Percentiles rank a stretch among this genome's conserved stretches.
Conservation (phyloP, 1,284 basidiomycete genomes). For the Ceratorhiza oryzae-sativae region DNA sequence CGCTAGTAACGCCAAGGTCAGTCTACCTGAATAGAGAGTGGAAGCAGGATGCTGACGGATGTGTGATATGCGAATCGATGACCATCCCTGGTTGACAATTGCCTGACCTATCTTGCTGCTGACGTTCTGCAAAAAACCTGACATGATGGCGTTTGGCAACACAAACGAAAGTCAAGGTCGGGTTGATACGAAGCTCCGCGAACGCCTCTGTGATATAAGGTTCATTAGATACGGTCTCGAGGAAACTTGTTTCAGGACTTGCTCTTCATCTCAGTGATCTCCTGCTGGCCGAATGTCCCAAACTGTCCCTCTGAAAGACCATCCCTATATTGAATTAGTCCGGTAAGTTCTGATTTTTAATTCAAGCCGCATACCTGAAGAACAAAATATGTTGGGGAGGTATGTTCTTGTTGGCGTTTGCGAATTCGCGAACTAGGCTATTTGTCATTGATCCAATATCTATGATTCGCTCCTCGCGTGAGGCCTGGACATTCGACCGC, state of each 20-base stretch:
- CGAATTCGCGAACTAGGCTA: conserved; percentile 3
- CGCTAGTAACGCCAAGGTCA: conserved; percentile 43
- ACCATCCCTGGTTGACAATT: conserved; percentile 80
- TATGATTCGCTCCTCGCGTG: conserved; percentile 72
- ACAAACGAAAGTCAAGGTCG: conserved; percentile 40
- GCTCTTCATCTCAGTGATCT: conserved; percentile 40
- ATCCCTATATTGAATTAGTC: conserved; percentile 51
- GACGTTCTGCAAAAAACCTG: conserved; percentile 61
- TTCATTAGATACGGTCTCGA: neutral
- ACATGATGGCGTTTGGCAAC: conserved; percentile 57
- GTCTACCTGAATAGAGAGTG: neutral
- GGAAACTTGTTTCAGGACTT: neutral
- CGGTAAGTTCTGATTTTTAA: neutral
- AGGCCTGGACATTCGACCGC: conserved; percentile 70
- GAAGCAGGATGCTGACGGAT: conserved; percentile 1
- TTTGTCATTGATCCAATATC: conserved; percentile 19
- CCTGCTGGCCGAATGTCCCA: conserved; percentile 39
- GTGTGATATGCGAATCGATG: conserved; percentile 57
- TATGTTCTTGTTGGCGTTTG: conserved; percentile 3
- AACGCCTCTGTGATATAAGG: conserved; percentile 33
- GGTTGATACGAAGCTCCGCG: conserved; percentile 18
- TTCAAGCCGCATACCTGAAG: conserved; percentile 19
- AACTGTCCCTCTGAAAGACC: conserved; percentile 74
- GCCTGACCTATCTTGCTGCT: conserved; percentile 67
- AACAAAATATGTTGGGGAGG: conserved; percentile 37